Percentiles rank a stretch among this genome's conserved stretches.
These are phyloP conservation scores for Naganishia vishniacii DNA, from an alignment of 768 basidiomycete genomes.

Conservation along the genomic window DNA sequence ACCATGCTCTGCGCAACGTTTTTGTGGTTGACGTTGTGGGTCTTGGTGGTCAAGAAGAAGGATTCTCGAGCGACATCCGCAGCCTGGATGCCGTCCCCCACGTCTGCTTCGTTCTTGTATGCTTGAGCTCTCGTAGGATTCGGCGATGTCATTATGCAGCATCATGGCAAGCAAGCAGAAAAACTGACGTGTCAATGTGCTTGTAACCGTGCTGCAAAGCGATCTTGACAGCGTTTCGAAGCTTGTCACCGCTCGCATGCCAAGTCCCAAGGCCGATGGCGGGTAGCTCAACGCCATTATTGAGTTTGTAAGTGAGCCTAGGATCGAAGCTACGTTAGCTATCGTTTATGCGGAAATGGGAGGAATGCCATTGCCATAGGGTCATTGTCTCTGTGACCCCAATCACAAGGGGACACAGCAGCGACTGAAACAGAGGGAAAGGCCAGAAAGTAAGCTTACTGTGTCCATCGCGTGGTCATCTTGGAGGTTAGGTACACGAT, in stretches of 20 bases:
- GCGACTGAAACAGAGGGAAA: too few relatives aligned
- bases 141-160: too few relatives aligned
- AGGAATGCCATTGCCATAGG: too few relatives aligned
- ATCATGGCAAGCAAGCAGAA: conserved; percentile 6
- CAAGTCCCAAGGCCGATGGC: conserved; percentile 58
- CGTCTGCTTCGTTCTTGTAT: conserved; percentile 68
- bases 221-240: conserved; percentile 66
- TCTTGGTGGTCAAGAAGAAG: conserved; percentile 67
- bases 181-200: conserved; percentile 51
- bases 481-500: too few relatives aligned
- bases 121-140: conserved; percentile 23
- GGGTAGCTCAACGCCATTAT: conserved; percentile 61
- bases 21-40: conserved; percentile 31
- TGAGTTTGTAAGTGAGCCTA: conserved; percentile 41
- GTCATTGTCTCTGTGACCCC: too few relatives aligned
- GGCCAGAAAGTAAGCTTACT: not conserved
- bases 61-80: conserved; percentile 66
- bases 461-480: conserved; percentile 16
- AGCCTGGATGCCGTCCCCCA: conserved; percentile 73
- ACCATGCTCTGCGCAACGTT: conserved; percentile 22
- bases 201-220: conserved; percentile 71
- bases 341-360: not conserved
- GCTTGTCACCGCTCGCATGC: conserved; percentile 59
- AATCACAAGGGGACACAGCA: too few relatives aligned
- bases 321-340: too few relatives aligned